Evolutionary conservation across 352 stramenopile genomes (phyloP), one percentile per base, ranked within the genome.

Genomic region (Plasmopara viticola): DNA sequence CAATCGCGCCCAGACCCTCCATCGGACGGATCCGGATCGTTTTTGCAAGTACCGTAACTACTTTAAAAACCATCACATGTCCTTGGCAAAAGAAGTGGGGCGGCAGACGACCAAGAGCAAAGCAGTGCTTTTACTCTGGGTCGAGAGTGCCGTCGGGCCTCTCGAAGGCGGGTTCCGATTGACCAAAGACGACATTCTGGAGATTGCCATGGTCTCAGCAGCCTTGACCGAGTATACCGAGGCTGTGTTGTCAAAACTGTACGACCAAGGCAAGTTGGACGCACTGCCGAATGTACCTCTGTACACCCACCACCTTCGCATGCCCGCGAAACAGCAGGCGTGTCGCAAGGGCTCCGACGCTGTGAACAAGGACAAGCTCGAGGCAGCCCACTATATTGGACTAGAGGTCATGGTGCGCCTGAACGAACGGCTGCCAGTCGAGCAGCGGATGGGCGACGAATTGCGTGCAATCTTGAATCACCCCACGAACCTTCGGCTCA

Each of bases 41-140:
- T 77, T 74, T 51, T 66, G 54, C 39, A 72, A 74, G 55, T 77
- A 72, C 54, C 64, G 68, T 30, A 77, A 77, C 53, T 74, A 66
- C 43, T 77, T 77, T 44, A 77, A 77, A 40, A 77, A 77, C 44
- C 65, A 74, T 49, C 64, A 77, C 38, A 74, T 69, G 61, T 66
- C 64, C 15, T 52, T 77, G 2, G 68, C 68, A 9, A 53, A 64
- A 25, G 68, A 70, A 44, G 62, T 77, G n/a, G 55, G 62, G 14
- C 49, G 54, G 13, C 58, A 70, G 34, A 68, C 64, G 4, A 66
- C 44, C 37, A 72, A 68, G 53, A 69, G 52, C 46, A 72, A 71
- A 45, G 31, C 30, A 4, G 62, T 72, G 49, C 47, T 77, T 30
- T 53, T 62, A n/a, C 25, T 28, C 0, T 77, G 65, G 64, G 52